phyloP scores from a whole-genome alignment of 495 filamentous ascomycete genomes.

The Aspergillus kassunensis region DNA sequence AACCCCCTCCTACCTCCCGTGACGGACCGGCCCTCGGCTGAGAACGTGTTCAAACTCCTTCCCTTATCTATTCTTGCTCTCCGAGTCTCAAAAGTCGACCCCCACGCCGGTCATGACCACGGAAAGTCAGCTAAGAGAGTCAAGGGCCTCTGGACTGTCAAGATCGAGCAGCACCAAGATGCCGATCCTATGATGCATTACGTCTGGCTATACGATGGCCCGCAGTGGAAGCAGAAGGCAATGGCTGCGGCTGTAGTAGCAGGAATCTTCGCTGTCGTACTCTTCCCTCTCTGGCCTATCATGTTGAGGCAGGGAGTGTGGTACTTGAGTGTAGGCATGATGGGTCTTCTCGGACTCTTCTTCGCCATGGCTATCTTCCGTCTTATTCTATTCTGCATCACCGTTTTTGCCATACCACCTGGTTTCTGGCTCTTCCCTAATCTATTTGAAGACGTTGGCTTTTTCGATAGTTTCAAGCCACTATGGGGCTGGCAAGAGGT shows the following conservation, averaged over 20 bases:
- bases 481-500: slow-evolving; percentile 99
- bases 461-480: slow-evolving; percentile 95
- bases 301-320: slow-evolving; percentile 89
- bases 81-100: slow-evolving; percentile 81
- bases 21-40: slow-evolving; percentile 77
- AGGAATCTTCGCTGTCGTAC: slow-evolving; percentile 77
- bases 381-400: slow-evolving; percentile 89
- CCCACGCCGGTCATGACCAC: slow-evolving; percentile 66
- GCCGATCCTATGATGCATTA: slow-evolving; percentile 88
- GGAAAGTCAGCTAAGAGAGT: slow-evolving; percentile 78
- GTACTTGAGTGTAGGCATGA: slow-evolving; percentile 94
- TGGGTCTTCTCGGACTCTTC: slow-evolving; percentile 89
- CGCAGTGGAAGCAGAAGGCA: slow-evolving; percentile 87
- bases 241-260: slow-evolving; percentile 80
- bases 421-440: slow-evolving; percentile 98
- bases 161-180: slow-evolving; percentile 95
- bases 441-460: slow-evolving; percentile 96
- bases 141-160: slow-evolving; percentile 96
- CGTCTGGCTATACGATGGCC: slow-evolving; percentile 93
- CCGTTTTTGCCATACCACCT: slow-evolving; percentile 77
- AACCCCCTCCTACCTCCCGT: slow-evolving; percentile 85
- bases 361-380: slow-evolving; percentile 97
- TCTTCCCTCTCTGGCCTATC: slow-evolving; percentile 96
- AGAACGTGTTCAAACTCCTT: slow-evolving; percentile 92
- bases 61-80: slow-evolving; percentile 93